Evolutionary conservation across 148 eudicot species (phyloP), one percentile per base, ranked within the genome.

Genomic region (Rheum nobile): DNA sequence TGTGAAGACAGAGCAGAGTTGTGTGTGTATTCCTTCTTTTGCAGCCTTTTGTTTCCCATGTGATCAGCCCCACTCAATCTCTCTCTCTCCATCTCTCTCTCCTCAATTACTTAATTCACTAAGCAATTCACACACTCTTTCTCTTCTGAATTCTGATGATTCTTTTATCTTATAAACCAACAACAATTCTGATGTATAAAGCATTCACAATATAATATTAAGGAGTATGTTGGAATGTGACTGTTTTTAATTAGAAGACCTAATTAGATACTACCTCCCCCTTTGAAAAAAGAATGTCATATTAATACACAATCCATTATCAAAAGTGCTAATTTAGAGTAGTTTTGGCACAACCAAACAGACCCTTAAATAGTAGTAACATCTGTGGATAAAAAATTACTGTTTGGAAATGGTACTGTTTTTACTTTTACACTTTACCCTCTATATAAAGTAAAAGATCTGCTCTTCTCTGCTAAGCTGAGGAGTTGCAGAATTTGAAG

Each of bases 41-140:
- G 70, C 70, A 65, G 70, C 70, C 70, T 65, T 65, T 32, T 32
- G 39, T 32, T 31, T 34, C 70, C 70, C 70, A 65, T 65, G 70
- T 65, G 70, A 65, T 13, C 32, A 57, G 13, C 4, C 11, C 4
- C 4, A 34, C 34, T 28, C 67, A 22, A 26, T 11, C 70, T 32
- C 70, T 34, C 38, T 34, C 70, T 34, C 70, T n/a, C n/a, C n/a
- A 26, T 11, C 70, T 32, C 70, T 34, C 38, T 34, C 70, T 34
- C 70, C 4, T 65, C 39, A 31, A 31, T 65, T 63, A 31, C 39
- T 32, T 32, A 3, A 32, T 16, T 34, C n/a, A 65, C 41, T 31
- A 63, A 31, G 5, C 13, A 28, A 11, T 28, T 59, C 17, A 59
- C 32, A 54, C 59, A 57, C 31, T 21, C 67, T 52, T 26, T 61